Evolutionary conservation across 768 basidiomycete species (phyloP).

Genomic region (Boletellus emodensis): DNA sequence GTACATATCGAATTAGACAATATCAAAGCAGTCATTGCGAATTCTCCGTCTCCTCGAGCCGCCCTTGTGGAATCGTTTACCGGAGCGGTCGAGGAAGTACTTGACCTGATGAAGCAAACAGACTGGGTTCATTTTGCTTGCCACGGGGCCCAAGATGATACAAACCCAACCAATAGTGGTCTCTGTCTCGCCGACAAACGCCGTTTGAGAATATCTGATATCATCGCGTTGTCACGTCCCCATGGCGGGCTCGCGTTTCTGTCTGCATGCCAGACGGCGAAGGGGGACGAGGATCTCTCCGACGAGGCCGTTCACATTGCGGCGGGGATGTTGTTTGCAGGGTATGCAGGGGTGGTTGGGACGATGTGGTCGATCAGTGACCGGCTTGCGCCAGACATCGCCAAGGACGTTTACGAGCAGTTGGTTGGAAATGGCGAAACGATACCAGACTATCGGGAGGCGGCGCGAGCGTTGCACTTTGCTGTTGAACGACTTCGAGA

Average conservation of each 20-base stretch:
- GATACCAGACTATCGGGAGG: background rate
- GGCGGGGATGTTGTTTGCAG: conserved; percentile 36
- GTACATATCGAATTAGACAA: conserved; percentile 17
- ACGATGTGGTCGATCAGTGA: conserved; percentile 46
- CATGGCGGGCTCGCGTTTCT: conserved; percentile 38
- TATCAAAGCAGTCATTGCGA: background rate
- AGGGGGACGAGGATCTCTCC: conserved; percentile 29
- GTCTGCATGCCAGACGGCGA: conserved; percentile 45
- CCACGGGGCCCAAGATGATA: conserved; percentile 25
- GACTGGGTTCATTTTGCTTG: conserved; percentile 30
- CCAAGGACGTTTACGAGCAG: conserved; percentile 29
- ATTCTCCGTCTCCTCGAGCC: background rate
- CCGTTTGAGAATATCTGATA: conserved; percentile 1
- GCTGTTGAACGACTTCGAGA: background rate
- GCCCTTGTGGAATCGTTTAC: background rate
- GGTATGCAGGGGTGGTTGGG: conserved; percentile 33
- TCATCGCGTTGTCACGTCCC: conserved; percentile 6
- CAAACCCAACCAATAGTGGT: conserved; percentile 20
- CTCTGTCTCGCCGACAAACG: conserved; percentile 15
- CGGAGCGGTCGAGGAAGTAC: background rate
- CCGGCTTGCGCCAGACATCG: conserved; percentile 32
- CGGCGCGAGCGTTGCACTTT: conserved; percentile 2
- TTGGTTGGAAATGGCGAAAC: background rate
- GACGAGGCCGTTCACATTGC: conserved; percentile 42
- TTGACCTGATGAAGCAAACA: background rate